Evolutionary conservation across 495 filamentous ascomycete genomes (phyloP).

Genomic region (Xylaria intraflava): DNA sequence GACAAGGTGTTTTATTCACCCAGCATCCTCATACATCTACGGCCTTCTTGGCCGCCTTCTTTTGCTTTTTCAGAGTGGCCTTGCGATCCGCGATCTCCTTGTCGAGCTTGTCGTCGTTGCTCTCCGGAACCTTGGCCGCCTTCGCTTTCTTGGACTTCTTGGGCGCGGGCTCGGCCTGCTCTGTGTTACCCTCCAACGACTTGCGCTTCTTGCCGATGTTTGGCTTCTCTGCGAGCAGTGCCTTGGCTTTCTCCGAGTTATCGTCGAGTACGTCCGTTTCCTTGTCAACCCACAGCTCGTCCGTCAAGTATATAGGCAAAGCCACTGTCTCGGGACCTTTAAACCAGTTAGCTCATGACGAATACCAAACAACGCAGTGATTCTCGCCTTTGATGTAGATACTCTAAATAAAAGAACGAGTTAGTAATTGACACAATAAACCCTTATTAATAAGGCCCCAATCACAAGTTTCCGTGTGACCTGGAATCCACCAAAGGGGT

Average conservation of each 20-base stretch:
- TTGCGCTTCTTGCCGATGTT: conserved; percentile 65
- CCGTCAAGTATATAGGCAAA: conserved; percentile 84
- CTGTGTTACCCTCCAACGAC: conserved; percentile 26
- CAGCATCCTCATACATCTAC: conserved; percentile 29
- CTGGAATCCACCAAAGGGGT: not conserved
- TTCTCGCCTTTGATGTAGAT: conserved; percentile 67
- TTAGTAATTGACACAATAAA: not conserved
- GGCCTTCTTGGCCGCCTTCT: conserved; percentile 53
- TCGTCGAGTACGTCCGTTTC: conserved; percentile 60
- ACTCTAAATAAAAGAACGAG: conserved; percentile 21
- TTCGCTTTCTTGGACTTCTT: conserved; percentile 49
- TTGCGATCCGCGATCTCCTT: conserved; percentile 54
- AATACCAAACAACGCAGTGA: not conserved
- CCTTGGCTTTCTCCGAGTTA: conserved; percentile 44
- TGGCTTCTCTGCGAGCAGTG: conserved; percentile 43
- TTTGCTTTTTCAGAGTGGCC: conserved; percentile 53
- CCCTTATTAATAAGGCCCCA: no score
- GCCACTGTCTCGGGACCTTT: conserved; percentile 68
- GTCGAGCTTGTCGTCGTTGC: conserved; percentile 50
- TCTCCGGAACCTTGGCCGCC: conserved; percentile 39
- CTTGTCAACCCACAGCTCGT: conserved; percentile 83
- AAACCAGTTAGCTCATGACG: not conserved
- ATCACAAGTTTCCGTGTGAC: not conserved
- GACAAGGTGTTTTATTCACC: conserved; percentile 9
- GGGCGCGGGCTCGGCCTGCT: conserved; percentile 34